Evolutionary conservation across 192 early-diverging fungal species (phyloP).

Genomic region (Kappamyces sp.): DNA sequence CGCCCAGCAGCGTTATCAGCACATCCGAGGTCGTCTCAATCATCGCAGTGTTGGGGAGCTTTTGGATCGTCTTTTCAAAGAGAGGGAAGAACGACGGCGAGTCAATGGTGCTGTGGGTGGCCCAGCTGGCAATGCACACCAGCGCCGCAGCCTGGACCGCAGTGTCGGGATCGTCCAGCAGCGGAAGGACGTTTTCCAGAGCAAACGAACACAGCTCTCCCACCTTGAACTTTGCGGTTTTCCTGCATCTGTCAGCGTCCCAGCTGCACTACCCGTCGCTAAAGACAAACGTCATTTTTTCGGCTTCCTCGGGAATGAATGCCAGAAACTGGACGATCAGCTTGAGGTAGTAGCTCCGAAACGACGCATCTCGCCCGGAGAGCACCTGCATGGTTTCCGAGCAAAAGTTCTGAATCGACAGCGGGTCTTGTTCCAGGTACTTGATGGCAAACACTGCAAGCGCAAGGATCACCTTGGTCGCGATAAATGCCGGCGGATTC

Average conservation of each 20-base stretch:
- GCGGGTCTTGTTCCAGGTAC: slow-evolving; percentile 2
- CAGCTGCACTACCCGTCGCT: not conserved
- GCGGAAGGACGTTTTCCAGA: not conserved
- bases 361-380: not conserved
- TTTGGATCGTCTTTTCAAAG: slow-evolving; percentile 7
- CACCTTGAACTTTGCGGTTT: slow-evolving; percentile 4
- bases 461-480: slow-evolving; percentile 7
- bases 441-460: slow-evolving; percentile 12
- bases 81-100: slow-evolving; percentile 9
- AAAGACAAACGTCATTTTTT: not conserved
- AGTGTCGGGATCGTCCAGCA: not conserved
- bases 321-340: slow-evolving; percentile 14
- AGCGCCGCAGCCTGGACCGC: slow-evolving; percentile 2
- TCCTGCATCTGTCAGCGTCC: not conserved
- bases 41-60: slow-evolving; percentile 7
- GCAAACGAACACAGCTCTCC: slow-evolving; percentile 5
- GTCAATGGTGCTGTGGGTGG: slow-evolving; percentile 11
- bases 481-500: slow-evolving; percentile 9
- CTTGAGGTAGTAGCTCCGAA: slow-evolving; percentile 4
- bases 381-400: not conserved
- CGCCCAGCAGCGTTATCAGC: slow-evolving; percentile 6
- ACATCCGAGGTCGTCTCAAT: slow-evolving; percentile 12
- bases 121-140: slow-evolving; percentile 7
- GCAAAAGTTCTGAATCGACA: slow-evolving; percentile 6
- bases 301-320: slow-evolving; percentile 10